Conservation (phyloP, 148 eudicot species). For the Tetragonia tetragonoides region DNA sequence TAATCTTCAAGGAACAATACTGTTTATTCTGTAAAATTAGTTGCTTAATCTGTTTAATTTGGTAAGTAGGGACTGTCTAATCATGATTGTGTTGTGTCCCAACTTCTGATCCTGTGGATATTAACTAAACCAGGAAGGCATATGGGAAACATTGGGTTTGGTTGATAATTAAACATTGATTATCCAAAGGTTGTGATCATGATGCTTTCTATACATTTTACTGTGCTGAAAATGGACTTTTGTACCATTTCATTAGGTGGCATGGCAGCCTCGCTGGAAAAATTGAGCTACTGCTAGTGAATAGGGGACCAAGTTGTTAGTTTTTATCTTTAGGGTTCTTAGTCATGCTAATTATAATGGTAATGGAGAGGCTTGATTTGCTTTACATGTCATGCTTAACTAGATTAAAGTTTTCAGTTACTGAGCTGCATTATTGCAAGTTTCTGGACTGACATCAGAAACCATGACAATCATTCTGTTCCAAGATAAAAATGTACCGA, state of each 20-base stretch:
- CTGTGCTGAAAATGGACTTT: conserved; percentile 11
- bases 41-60: conserved; percentile 15
- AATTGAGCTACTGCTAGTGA: conserved; percentile 20
- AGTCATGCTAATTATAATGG: conserved; percentile 31
- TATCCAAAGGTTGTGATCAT: conserved; percentile 18
- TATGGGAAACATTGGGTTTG: conserved; percentile 28
- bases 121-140: conserved; percentile 19
- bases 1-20: conserved; percentile 9
- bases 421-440: background rate
- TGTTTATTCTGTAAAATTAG: conserved; percentile 16
- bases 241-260: conserved; percentile 20
- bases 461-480: background rate
- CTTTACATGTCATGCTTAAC: conserved; percentile 29
- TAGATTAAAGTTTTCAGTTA: conserved; percentile 5
- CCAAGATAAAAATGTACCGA: background rate
- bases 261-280: conserved; percentile 29
- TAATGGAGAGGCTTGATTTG: conserved; percentile 21
- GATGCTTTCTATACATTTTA: conserved; percentile 29
- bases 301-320: conserved; percentile 30
- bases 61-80: conserved; percentile 32
- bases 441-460: background rate
- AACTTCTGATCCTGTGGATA: conserved; percentile 10
- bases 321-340: conserved; percentile 17
- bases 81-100: conserved; percentile 49
- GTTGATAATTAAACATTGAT: background rate